phyloP scores from a whole-genome alignment of 2,329 filamentous ascomycete species.

The Thelonectria discophora region DNA sequence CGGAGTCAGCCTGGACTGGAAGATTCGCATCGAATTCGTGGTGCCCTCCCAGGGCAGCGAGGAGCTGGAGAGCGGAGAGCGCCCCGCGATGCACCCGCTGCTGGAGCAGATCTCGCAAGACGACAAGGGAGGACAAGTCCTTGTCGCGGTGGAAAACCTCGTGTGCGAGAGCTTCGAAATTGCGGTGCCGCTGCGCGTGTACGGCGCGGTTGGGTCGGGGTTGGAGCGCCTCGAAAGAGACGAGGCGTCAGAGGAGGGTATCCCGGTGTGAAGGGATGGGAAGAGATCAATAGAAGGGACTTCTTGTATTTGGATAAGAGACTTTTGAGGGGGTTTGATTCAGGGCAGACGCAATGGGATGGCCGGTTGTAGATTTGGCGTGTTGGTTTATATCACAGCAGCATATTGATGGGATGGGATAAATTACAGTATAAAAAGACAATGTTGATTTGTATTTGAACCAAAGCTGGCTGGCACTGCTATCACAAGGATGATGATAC shows the following conservation, averaged over 20 bases:
- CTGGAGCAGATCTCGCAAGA: constrained; percentile 82
- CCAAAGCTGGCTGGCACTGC: background rate
- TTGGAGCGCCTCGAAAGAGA: constrained; percentile 66
- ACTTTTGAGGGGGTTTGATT: constrained; percentile 19
- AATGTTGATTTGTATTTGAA: constrained; percentile 16
- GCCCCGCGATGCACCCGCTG: constrained; percentile 56
- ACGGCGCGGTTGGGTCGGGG: constrained; percentile 69
- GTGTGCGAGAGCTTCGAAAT: constrained; percentile 92
- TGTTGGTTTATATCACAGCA: constrained; percentile 23
- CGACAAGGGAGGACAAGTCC: constrained; percentile 76
- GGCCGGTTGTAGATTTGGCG: constrained; percentile 1
- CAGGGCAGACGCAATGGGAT: constrained; percentile 18
- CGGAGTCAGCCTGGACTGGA: constrained; percentile 88
- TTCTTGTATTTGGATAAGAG: constrained; percentile 12
- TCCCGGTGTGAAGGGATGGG: constrained; percentile 47
- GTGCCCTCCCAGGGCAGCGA: constrained; percentile 66
- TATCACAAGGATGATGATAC: background rate
- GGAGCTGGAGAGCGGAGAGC: constrained; percentile 31
- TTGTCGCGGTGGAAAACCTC: constrained; percentile 80
- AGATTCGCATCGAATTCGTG: constrained; percentile 90
- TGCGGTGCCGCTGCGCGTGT: constrained; percentile 83
- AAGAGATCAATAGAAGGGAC: background rate
- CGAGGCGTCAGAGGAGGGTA: constrained; percentile 59
- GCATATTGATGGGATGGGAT: constrained; percentile 27
- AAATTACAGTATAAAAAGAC: constrained; percentile 23